Conservation (phyloP, 257 asterid species). For the Solanum bukasovii region DNA sequence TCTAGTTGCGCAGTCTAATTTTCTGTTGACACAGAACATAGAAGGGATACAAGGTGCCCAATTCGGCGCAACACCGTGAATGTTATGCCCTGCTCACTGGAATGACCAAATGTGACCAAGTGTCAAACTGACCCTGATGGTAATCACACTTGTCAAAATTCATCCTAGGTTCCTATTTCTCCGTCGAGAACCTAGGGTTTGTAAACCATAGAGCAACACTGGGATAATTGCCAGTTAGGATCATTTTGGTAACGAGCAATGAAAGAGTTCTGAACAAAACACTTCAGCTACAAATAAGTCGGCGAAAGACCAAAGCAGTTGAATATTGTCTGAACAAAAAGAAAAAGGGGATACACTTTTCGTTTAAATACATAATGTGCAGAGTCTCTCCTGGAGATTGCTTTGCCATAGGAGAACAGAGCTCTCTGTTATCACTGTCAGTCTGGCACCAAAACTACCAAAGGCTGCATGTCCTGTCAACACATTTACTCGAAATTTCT, state of each 20-base stretch:
- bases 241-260: neutral
- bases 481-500: neutral
- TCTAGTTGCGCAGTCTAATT: neutral
- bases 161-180: neutral
- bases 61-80: neutral
- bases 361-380: neutral
- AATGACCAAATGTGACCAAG: neutral
- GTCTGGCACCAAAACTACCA: neutral
- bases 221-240: neutral
- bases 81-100: neutral
- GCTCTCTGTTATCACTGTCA: neutral
- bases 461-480: neutral
- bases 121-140: neutral
- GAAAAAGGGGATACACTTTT: neutral
- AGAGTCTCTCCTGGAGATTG: slow-evolving; percentile 1
- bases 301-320: neutral
- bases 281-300: neutral
- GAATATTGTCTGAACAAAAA: neutral
- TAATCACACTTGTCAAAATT: neutral
- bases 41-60: neutral
- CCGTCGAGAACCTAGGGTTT: neutral
- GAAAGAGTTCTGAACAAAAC: neutral
- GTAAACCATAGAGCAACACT: neutral
- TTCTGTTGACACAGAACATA: neutral
- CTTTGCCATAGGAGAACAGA: neutral